phyloP scores from a whole-genome alignment of 495 filamentous ascomycete genomes.

The Achaetomiella virescens region DNA sequence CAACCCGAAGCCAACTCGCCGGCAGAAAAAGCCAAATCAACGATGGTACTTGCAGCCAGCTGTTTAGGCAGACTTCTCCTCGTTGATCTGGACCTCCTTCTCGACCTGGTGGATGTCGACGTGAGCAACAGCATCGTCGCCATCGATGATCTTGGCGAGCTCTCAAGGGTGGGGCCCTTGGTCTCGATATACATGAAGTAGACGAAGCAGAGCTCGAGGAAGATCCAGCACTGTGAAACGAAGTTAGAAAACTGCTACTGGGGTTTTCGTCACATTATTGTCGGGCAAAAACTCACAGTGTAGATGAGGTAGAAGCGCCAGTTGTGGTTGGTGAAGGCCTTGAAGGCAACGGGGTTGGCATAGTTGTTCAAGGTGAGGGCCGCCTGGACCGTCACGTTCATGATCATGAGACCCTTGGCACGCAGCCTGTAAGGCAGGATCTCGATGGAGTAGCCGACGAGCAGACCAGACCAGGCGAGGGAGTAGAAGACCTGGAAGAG shows the following conservation, averaged over 20 bases:
- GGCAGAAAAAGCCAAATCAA: background rate
- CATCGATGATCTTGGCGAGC: slow-evolving; percentile 56
- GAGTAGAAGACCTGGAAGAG: slow-evolving; percentile 50
- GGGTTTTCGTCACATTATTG: background rate
- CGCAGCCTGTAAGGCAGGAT: slow-evolving; percentile 67
- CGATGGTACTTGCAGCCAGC: background rate
- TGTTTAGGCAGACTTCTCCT: slow-evolving; percentile 21
- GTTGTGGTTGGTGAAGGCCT: slow-evolving; percentile 38
- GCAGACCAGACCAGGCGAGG: slow-evolving; percentile 57
- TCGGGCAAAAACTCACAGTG: slow-evolving; percentile 32
- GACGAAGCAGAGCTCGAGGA: slow-evolving; percentile 51
- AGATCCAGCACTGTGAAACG: slow-evolving; percentile 43
- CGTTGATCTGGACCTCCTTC: slow-evolving; percentile 27
- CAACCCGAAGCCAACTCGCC: slow-evolving; percentile 6
- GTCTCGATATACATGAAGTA: slow-evolving; percentile 65
- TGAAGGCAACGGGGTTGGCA: slow-evolving; percentile 56
- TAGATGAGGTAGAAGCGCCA: slow-evolving; percentile 63
- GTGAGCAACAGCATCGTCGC: slow-evolving; percentile 46
- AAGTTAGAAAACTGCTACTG: background rate
- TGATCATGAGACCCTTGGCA: slow-evolving; percentile 50
- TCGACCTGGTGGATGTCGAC: slow-evolving; percentile 38
- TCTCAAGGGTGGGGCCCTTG: slow-evolving; percentile 57
- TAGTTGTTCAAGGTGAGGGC: slow-evolving; percentile 51
- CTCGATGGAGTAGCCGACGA: slow-evolving; percentile 62
- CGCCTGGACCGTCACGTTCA: slow-evolving; percentile 47